These are phyloP conservation scores for Phytopythium chamaehyphon DNA, from an alignment of 352 stramenopile species.

Conservation along the genomic window DNA sequence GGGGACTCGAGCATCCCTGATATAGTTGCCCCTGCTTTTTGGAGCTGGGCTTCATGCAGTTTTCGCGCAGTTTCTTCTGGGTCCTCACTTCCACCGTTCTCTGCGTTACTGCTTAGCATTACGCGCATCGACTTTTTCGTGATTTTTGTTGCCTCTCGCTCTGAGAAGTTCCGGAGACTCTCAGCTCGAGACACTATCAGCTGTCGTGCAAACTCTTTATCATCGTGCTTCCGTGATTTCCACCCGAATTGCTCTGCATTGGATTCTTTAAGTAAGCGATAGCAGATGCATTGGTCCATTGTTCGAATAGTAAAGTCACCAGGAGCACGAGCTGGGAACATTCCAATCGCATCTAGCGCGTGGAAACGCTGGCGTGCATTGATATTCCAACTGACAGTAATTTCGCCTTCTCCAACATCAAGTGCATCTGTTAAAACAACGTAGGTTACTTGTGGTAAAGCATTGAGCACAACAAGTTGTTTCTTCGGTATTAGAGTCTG, in stretches of 20 bases:
- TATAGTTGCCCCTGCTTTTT: conserved; percentile 20
- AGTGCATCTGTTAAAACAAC: conserved; percentile 46
- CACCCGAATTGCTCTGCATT: conserved; percentile 38
- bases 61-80: conserved; percentile 8
- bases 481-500: conserved; percentile 28
- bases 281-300: conserved; percentile 63
- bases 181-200: conserved; percentile 35
- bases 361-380: conserved; percentile 53
- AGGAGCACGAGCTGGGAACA: conserved; percentile 38
- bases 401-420: conserved; percentile 42
- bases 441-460: conserved; percentile 44
- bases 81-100: conserved; percentile 5
- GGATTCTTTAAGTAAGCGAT: conserved; percentile 39
- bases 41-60: conserved; percentile 6
- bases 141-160: conserved; percentile 20
- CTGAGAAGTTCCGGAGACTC: conserved; percentile 23
- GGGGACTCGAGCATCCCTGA: conserved; percentile 24
- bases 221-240: conserved; percentile 22
- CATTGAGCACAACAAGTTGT: conserved; percentile 37
- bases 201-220: conserved; percentile 32
- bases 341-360: conserved; percentile 49
- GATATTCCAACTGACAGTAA: conserved; percentile 53
- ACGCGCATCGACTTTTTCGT: conserved; percentile 5
- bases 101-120: not conserved
- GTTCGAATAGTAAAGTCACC: conserved; percentile 24